Evolutionary conservation across 2,329 filamentous ascomycete genomes (phyloP).

Genomic region (Aureobasidium uvarum): DNA sequence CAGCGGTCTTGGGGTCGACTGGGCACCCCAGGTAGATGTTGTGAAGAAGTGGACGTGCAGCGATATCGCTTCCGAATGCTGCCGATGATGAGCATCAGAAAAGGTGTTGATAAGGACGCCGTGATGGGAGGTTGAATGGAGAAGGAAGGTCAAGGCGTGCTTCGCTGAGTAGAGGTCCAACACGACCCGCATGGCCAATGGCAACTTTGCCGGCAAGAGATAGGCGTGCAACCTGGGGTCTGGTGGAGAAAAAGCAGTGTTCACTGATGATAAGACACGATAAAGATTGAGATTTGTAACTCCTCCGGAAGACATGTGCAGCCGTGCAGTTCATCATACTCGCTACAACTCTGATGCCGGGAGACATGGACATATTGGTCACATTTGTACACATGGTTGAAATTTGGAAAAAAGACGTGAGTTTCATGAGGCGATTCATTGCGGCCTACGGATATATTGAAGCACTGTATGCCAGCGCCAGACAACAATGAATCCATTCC

Average conservation of each 20-base stretch:
- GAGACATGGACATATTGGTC: not conserved
- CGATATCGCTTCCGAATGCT: constrained; percentile 15
- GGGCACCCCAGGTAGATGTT: not conserved
- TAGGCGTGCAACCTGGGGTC: not conserved
- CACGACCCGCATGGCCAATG: not conserved
- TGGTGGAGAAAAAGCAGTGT: not conserved
- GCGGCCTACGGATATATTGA: constrained; percentile 25
- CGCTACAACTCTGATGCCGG: not conserved
- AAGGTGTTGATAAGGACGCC: not conserved
- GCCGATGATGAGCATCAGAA: not conserved
- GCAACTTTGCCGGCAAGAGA: not conserved
- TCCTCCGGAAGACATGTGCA: not conserved
- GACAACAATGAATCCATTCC: constrained; percentile 23
- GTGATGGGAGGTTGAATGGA: not conserved
- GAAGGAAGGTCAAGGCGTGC: constrained; percentile 19
- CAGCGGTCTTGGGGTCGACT: constrained; percentile 15
- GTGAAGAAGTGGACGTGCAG: not conserved
- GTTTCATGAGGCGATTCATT: constrained; percentile 27
- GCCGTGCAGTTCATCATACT: not conserved
- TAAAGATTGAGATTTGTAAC: not conserved
- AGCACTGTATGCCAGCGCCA: constrained; percentile 24
- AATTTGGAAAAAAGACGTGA: constrained; percentile 1
- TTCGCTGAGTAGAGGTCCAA: not conserved
- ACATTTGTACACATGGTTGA: not conserved
- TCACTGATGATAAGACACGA: not conserved